Evolutionary conservation across 768 basidiomycete species (phyloP), one percentile per base, ranked within the genome.

Genomic region (Lanmaoa rubissima): DNA sequence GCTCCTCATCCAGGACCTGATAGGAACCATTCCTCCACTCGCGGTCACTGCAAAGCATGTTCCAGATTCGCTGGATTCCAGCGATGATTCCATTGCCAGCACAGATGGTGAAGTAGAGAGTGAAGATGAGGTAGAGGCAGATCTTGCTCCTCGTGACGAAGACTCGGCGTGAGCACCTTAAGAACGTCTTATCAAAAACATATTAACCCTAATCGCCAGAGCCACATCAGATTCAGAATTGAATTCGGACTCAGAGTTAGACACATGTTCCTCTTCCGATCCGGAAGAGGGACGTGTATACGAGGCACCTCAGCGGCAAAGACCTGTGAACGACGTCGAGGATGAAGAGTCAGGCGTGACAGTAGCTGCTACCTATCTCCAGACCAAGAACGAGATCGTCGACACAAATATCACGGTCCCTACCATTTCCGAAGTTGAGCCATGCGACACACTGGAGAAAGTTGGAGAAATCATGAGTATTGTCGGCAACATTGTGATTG

Each of bases 401-500:
- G 85, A 87, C n/a, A 62, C 75, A 21, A 79, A 84, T 24, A 74
- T 93, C 52, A 71, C 72, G 21, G 69, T 87, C 52, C 92, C 92
- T 16, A 78, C 84, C 13, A 74, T 90, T 35, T 74, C 83, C 45
- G 77, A 86, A 66, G 79, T 94, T 47, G 84, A 78, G 1, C 66
- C 77, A 2, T 77, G 82, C n/a, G 90, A 92, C 61, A 63, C 69
- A 4, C 75, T 96, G 46, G 89, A 91, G 65, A 82, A 78, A 65
- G 84, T 92, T 3, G 93, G 93, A 51, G 86, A 91, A 60, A 75
- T 96, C 28, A 82, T 86, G 79, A 88, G 79, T 58, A 80, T 94
- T 53, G 75, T 94, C 40, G 85, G 84, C 61, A 82, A 82, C 39
- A 80, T 85, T 34, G 90, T 86, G 48, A 88, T 94, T 52, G 77